phyloP scores from a whole-genome alignment of 176 grass and related monocot genomes.

The Panicum miliaceum region DNA sequence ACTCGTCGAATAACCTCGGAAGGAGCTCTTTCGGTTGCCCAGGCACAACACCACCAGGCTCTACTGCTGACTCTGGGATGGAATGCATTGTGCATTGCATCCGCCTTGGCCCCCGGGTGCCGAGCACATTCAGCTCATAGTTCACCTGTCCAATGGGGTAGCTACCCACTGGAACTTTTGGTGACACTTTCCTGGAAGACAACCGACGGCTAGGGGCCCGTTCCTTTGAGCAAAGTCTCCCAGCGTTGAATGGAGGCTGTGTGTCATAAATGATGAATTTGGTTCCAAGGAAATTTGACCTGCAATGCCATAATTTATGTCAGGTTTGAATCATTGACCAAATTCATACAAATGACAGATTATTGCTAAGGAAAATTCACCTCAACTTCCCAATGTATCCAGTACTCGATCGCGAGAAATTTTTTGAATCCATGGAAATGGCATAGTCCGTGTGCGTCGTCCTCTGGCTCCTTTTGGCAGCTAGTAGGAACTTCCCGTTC shows the following conservation, averaged over 20 bases:
- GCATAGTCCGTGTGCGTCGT: conserved; percentile 66
- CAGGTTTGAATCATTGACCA: background rate
- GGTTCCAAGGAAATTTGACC: conserved; percentile 94
- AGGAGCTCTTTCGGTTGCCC: conserved; percentile 60
- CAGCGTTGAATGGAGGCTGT: conserved; percentile 54
- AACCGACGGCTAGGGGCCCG: conserved; percentile 52
- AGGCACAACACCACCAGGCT: conserved; percentile 65
- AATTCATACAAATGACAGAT: background rate
- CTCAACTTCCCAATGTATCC: conserved; percentile 79
- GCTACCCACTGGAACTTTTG: conserved; percentile 53
- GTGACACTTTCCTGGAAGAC: conserved; percentile 81
- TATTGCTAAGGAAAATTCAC: conserved; percentile 41
- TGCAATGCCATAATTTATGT: conserved; percentile 29
- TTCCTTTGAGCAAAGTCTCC: conserved; percentile 27
- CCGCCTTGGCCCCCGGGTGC: conserved; percentile 77
- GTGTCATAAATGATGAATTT: conserved; percentile 87
- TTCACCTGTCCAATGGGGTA: conserved; percentile 74
- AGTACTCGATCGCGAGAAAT: conserved; percentile 71
- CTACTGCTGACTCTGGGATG: conserved; percentile 64
- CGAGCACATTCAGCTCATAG: conserved; percentile 88
- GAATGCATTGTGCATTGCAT: conserved; percentile 87
- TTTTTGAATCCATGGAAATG: conserved; percentile 82
- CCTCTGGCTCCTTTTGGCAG: conserved; percentile 74
- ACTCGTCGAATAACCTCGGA: conserved; percentile 60
- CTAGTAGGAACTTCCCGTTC: conserved; percentile 81